These are phyloP conservation scores for Alternaria burnsii DNA, from an alignment of 2,329 filamentous ascomycete species.

Conservation along the genomic window DNA sequence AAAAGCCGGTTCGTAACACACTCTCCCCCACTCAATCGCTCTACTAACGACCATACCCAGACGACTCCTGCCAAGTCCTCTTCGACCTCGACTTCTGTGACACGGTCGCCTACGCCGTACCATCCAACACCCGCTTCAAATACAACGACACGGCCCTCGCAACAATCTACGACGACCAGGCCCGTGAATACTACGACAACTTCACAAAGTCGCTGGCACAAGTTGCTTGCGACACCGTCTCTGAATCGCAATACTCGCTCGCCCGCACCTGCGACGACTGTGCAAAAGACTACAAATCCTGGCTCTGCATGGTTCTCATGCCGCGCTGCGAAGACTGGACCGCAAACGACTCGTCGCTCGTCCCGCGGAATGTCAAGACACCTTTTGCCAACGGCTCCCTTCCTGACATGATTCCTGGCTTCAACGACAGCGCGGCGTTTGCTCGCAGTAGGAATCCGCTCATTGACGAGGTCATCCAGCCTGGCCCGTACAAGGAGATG, in stretches of 20 bases:
- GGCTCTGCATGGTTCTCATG: slow-evolving; percentile 93
- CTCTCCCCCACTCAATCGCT: not conserved
- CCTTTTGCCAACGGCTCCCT: slow-evolving; percentile 74
- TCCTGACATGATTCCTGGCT: slow-evolving; percentile 21
- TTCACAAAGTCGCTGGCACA: slow-evolving; percentile 86
- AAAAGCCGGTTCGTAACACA: slow-evolving; percentile 68
- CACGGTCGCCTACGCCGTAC: slow-evolving; percentile 89
- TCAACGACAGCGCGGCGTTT: slow-evolving; percentile 49
- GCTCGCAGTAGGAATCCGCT: slow-evolving; percentile 72
- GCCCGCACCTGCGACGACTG: slow-evolving; percentile 80
- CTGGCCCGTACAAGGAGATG: slow-evolving; percentile 93
- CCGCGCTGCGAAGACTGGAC: slow-evolving; percentile 90
- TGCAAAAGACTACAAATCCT: slow-evolving; percentile 82
- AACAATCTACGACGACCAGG: slow-evolving; percentile 79
- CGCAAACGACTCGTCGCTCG: slow-evolving; percentile 60
- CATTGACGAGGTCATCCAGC: slow-evolving; percentile 76
- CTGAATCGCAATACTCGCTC: slow-evolving; percentile 81
- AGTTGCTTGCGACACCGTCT: slow-evolving; percentile 80
- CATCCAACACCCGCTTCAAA: slow-evolving; percentile 74
- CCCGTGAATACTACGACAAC: slow-evolving; percentile 72
- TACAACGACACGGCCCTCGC: slow-evolving; percentile 69
- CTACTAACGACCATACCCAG: slow-evolving; percentile 50
- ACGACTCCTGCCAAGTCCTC: slow-evolving; percentile 84
- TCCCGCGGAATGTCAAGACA: slow-evolving; percentile 74
- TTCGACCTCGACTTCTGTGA: slow-evolving; percentile 89